phyloP scores from a whole-genome alignment of 2,329 filamentous ascomycete species.

The Colletotrichum noveboracense region DNA sequence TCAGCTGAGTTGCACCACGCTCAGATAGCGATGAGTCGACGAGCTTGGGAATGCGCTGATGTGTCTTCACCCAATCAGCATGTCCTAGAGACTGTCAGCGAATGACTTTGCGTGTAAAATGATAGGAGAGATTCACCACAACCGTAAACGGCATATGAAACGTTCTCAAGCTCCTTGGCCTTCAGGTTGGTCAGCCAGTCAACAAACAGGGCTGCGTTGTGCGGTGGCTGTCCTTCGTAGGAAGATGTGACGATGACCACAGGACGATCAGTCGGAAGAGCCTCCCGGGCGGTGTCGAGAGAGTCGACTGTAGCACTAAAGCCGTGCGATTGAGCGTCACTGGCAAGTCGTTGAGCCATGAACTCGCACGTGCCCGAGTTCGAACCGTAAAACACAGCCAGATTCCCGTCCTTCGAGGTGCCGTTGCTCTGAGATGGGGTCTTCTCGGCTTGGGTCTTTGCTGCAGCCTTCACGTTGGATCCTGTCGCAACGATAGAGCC shows the following conservation, averaged over 20 bases:
- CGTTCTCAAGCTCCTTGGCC: conserved; percentile 54
- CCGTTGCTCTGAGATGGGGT: background rate
- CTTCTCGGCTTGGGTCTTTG: background rate
- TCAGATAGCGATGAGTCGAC: conserved; percentile 58
- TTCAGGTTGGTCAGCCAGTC: conserved; percentile 61
- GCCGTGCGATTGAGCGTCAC: conserved; percentile 59
- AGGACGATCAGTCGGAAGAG: conserved; percentile 60
- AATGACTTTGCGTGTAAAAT: accelerated
- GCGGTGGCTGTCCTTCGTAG: conserved; percentile 74
- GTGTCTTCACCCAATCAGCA: conserved; percentile 66
- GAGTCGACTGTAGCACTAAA: conserved; percentile 57
- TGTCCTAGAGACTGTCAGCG: conserved; percentile 21
- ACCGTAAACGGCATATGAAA: conserved; percentile 70
- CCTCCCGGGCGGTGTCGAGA: conserved; percentile 62
- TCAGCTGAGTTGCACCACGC: conserved; percentile 38
- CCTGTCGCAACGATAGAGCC: conserved; percentile 28
- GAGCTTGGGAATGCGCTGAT: conserved; percentile 69
- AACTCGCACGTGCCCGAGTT: conserved; percentile 74
- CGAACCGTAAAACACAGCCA: conserved; percentile 73
- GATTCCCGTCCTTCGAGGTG: conserved; percentile 29
- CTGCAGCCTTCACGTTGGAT: background rate
- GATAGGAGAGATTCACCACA: conserved; percentile 46
- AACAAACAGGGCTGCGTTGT: conserved; percentile 71
- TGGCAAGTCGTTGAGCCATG: conserved; percentile 64
- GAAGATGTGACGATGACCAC: conserved; percentile 69